These are phyloP conservation scores for Stephania cephalantha DNA, from an alignment of 164 flowering plant genomes.

Conservation along the genomic window DNA sequence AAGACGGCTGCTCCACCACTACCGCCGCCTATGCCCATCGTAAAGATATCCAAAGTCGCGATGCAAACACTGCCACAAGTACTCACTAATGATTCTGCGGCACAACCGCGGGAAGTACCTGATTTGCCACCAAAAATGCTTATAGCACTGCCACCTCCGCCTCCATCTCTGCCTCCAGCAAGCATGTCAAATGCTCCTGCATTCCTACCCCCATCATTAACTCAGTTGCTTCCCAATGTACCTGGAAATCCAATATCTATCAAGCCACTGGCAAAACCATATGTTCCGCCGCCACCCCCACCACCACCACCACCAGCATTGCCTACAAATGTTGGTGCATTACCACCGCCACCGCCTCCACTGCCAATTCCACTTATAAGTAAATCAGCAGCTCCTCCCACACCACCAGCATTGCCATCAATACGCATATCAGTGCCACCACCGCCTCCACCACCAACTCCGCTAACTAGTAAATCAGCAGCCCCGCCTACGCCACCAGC, in stretches of 20 bases:
- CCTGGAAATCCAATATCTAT: not conserved
- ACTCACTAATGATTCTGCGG: conserved; percentile 12
- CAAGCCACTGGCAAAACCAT: not conserved
- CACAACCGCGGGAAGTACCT: conserved; percentile 14
- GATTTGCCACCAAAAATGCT: conserved; percentile 4
- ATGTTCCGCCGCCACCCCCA: not conserved
- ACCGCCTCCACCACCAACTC: conserved; percentile 24
- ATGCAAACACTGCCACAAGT: not conserved
- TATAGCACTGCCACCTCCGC: conserved; percentile 7
- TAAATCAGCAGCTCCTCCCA: conserved; percentile 8
- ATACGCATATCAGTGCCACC: conserved; percentile 1
- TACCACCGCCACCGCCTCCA: conserved; percentile 5
- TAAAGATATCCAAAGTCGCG: conserved; percentile 3
- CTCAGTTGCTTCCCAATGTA: not conserved
- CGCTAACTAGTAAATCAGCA: not conserved
- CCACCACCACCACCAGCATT: conserved; percentile 4
- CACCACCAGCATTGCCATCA: conserved; percentile 19
- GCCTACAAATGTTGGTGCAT: conserved; percentile 3
- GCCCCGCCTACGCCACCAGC: conserved; percentile 34
- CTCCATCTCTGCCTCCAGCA: conserved; percentile 8
- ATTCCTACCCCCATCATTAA: too few species aligned
- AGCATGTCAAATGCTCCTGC: not conserved
- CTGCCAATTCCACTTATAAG: conserved; percentile 9
- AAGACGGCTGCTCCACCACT: not conserved
- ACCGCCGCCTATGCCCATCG: conserved; percentile 3